These are phyloP conservation scores for Ambrosiella cleistominuta DNA, from an alignment of 2,329 filamentous ascomycete genomes.

Conservation along the genomic window DNA sequence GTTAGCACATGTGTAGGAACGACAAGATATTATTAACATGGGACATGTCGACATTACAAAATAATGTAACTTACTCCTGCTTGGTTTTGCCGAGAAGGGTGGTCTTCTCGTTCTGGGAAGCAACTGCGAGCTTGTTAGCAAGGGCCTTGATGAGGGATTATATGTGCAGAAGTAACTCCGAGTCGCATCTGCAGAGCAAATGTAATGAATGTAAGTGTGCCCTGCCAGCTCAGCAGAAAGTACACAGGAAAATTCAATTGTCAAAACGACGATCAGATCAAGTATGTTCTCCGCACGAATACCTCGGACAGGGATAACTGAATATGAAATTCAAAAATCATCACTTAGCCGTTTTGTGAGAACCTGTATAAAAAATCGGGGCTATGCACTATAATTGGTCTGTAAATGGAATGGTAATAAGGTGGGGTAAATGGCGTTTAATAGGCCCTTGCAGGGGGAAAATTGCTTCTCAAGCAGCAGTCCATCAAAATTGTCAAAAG, in stretches of 20 bases:
- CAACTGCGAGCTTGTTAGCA: slow-evolving; percentile 40
- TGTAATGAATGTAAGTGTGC: not conserved
- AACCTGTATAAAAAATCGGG: not conserved
- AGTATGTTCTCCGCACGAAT: slow-evolving; percentile 13
- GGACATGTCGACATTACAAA: not conserved
- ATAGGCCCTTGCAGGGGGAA: not conserved
- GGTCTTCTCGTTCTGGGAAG: slow-evolving; percentile 99
- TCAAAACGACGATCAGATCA: slow-evolving; percentile 11
- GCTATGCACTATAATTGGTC: not conserved
- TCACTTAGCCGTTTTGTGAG: slow-evolving; percentile 4
- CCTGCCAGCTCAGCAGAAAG: not conserved
- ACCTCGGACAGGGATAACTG: slow-evolving; percentile 14
- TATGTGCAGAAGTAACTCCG: not conserved
- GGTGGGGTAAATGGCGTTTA: slow-evolving; percentile 1
- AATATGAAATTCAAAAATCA: slow-evolving; percentile 13
- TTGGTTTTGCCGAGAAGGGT: slow-evolving; percentile 98
- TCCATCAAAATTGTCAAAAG: not conserved
- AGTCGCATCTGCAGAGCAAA: not conserved
- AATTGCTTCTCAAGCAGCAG: not conserved
- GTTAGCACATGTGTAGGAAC: not conserved
- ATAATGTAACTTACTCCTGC: slow-evolving; percentile 60
- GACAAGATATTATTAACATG: not conserved
- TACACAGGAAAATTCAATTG: not conserved
- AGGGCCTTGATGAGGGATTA: not conserved
- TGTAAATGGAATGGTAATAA: not conserved